A percentile compares a stretch with the other conserved stretches of the same genome.
phyloP scores from a whole-genome alignment of 192 early-diverging fungal species.

The Martensiomyces pterosporus region DNA sequence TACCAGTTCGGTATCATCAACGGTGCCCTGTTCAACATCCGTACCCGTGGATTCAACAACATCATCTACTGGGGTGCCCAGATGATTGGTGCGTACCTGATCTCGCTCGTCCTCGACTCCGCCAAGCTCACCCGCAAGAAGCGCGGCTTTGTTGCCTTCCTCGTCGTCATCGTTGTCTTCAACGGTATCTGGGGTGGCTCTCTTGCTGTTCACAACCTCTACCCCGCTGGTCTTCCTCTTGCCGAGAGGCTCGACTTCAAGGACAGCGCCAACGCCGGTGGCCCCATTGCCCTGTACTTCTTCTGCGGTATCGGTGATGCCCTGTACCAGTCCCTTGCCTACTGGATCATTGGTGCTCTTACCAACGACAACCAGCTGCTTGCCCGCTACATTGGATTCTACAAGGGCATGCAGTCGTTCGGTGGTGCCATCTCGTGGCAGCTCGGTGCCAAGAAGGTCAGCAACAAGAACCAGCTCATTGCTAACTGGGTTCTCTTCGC shows the following conservation, averaged over 20 bases:
- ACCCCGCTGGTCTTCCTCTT: constrained; percentile 30
- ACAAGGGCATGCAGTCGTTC: constrained; percentile 86
- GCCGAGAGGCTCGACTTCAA: constrained; percentile 55
- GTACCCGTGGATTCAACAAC: constrained; percentile 77
- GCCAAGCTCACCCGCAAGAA: constrained; percentile 51
- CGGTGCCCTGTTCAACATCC: constrained; percentile 65
- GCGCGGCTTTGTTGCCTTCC: constrained; percentile 62
- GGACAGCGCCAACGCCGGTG: constrained; percentile 49
- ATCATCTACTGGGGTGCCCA: constrained; percentile 79
- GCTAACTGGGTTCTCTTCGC: constrained; percentile 58
- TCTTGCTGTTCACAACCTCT: constrained; percentile 54
- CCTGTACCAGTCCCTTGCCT: constrained; percentile 74
- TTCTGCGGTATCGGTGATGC: constrained; percentile 77
- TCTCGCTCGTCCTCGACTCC: constrained; percentile 68
- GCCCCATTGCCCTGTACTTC: constrained; percentile 66
- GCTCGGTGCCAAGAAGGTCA: constrained; percentile 55
- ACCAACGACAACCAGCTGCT: constrained; percentile 73
- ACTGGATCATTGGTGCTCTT: constrained; percentile 86
- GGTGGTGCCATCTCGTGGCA: constrained; percentile 72
- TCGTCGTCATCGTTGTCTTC: constrained; percentile 47
- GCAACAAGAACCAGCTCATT: constrained; percentile 50
- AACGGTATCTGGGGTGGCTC: constrained; percentile 65
- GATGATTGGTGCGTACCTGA: constrained; percentile 64
- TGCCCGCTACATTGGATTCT: constrained; percentile 78
- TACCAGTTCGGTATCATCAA: constrained; percentile 77